Evolutionary conservation across 495 filamentous ascomycete genomes (phyloP), one percentile per base, ranked within the genome.

Genomic region (Penicillium psychrofluorescens): DNA sequence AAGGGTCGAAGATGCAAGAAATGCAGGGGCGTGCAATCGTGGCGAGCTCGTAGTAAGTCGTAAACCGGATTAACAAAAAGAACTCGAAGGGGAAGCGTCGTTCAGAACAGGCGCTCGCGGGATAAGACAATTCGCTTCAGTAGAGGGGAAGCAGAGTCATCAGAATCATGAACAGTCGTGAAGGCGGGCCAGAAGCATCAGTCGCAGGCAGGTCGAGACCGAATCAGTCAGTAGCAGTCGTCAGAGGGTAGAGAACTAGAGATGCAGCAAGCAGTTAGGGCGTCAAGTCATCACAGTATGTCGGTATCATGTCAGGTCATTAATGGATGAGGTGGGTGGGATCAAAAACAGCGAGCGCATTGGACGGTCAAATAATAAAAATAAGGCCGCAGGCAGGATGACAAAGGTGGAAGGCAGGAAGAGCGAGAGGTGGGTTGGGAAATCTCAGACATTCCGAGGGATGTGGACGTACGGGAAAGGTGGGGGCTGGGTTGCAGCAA

Each of bases 101-200:
- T 47, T 53, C 49, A 53, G 42, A 58, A 45, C 38, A 31, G 37
- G 50, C 50, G 58, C 58, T 56, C 44, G 56, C 47, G 45, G 51
- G 49, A 64, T 54, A 45, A 59, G 42, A 48, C 56, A 59, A 51
- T 11, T 44, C 36, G 50, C 58, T 55, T 40, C 58, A 50, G 49
- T 40, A 47, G 53, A 53, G 56, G 54, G 61, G 58, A 56, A 62
- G 63, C 55, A 64, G 58, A 54, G 58, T 67, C 70, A 70, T 78
- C 62, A 70, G 58, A 54, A 59, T 79, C 78, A 76, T 80, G 67
- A 73, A 76, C 67, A 62, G 69, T 80, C 77, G 71, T 81, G 32
- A 34, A 34, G 9, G 32, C 49, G 58, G 53, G 54, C 53, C 41
- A 50, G 49, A 44, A 47, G 46, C 22, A 22, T 22, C 22, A 22